phyloP scores from a whole-genome alignment of 805 yeast species.

The Candida hispaniensis region DNA sequence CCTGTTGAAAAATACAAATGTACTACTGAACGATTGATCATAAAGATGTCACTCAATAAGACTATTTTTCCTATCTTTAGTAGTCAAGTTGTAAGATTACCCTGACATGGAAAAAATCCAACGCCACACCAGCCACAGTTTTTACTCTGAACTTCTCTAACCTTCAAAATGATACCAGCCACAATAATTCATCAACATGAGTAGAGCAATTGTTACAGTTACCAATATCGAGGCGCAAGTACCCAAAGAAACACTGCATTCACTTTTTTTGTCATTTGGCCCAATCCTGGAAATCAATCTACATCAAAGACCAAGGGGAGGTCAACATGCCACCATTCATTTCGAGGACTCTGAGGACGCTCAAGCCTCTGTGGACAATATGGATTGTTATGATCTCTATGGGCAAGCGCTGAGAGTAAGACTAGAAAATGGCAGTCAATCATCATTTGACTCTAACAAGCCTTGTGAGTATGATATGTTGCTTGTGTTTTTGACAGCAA shows the following conservation, averaged over 20 bases:
- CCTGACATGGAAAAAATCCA: no score
- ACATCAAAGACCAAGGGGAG: slow-evolving; percentile 17
- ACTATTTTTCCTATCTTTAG: no score
- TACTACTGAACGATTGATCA: no score
- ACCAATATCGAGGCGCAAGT: slow-evolving; percentile 18
- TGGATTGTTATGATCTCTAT: slow-evolving; percentile 24
- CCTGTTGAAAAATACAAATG: no score
- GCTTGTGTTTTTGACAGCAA: no score
- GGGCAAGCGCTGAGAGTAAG: slow-evolving; percentile 24
- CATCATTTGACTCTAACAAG: slow-evolving; percentile 17
- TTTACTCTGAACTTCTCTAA: no score
- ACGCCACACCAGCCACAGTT: no score
- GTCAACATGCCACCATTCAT: slow-evolving; percentile 25
- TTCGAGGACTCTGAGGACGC: slow-evolving; percentile 28
- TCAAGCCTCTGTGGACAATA: slow-evolving; percentile 28
- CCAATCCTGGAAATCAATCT: slow-evolving; percentile 24
- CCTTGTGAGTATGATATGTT: slow-evolving; percentile 18
- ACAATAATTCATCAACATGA: slow-evolving; percentile 2
- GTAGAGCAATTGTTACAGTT: slow-evolving; percentile 2
- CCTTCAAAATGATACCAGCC: no score
- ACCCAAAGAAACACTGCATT: slow-evolving; percentile 20
- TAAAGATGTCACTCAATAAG: no score
- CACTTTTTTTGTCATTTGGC: slow-evolving; percentile 27
- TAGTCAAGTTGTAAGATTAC: no score
- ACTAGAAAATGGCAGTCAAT: slow-evolving; percentile 18